Evolutionary conservation across 164 flowering plant genomes (phyloP), one percentile per base, ranked within the genome.

Genomic region (Umbellularia californica): DNA sequence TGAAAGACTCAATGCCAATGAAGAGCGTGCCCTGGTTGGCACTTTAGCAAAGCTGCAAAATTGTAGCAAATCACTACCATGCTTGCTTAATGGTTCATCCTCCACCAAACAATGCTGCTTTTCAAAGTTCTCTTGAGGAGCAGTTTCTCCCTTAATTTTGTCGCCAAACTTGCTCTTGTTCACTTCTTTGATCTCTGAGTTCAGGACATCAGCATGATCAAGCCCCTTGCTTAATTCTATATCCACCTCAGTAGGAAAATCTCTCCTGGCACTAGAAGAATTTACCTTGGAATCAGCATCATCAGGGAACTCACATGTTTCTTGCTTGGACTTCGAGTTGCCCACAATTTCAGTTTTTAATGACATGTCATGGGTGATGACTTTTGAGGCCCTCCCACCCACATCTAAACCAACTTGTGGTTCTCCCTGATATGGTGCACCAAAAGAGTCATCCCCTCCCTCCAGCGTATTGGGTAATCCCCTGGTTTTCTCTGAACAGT

Each of bases 21-120:
- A 81, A 72, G 92, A 90, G 68, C 91, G 92, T 9, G 47, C 85
- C 81, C 80, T 70, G 86, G 28, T 92, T 88, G 35, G 93, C 90
- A 60, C 81, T 75, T 89, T 88, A 9, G 81, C 82, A 77, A 87
- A 88, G 66, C 71, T 82, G 79, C 88, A 85, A 1, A 87, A 64
- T 51, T 69, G 76, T 52, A 82, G 69, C 73, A 90, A 82, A 82
- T 88, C 89, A 78, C 79, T 78, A 33, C 72, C 51, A 51, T 70
- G 77, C 74, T 81, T 81, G 69, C 66, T 73, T 0, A 64, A 70
- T 50, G 64, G 20, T 76, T 78, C 80, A 74, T 51, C 79, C 72
- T 77, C 87, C 60, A 72, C 58, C 65, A 71, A 73, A 74, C 58
- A 50, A 14, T 76, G 50, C 67, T 79, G 77, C 50, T 69, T 22